These are phyloP conservation scores for Luffa acutangula DNA, from an alignment of 306 rosid genomes.

Conservation along the genomic window DNA sequence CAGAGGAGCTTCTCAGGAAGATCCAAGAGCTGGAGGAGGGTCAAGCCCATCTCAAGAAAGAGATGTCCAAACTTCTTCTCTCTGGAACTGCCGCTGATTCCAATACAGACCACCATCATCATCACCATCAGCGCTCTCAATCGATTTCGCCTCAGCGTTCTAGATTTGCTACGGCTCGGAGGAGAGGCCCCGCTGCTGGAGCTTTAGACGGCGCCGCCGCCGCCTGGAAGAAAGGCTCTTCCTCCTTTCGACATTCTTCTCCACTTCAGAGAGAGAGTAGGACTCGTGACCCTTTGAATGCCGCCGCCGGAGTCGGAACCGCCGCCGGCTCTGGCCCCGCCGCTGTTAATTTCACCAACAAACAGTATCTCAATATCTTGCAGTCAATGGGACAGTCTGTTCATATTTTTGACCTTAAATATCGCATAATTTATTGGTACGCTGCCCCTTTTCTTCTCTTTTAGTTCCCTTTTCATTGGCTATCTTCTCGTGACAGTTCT, in stretches of 20 bases:
- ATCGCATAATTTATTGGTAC: constrained; percentile 69
- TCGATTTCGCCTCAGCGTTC: constrained; percentile 92
- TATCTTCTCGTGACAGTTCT: not conserved
- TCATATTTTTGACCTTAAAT: constrained; percentile 67
- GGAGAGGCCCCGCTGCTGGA: constrained; percentile 18
- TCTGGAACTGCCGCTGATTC: constrained; percentile 20
- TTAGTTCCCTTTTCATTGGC: not conserved
- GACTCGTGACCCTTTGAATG: constrained; percentile 28
- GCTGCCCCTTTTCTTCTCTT: not conserved
- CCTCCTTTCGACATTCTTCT: constrained; percentile 70
- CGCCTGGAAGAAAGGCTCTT: constrained; percentile 45
- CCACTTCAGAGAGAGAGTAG: constrained; percentile 88
- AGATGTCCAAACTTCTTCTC: constrained; percentile 64
- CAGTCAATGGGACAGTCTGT: constrained; percentile 94
- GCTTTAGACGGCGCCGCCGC: constrained; percentile 21
- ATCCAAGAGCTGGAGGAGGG: constrained; percentile 78
- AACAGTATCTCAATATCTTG: constrained; percentile 74
- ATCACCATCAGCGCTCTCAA: constrained; percentile 77
- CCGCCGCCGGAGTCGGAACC: constrained; percentile 8
- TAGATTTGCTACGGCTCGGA: constrained; percentile 30
- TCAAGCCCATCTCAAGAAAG: constrained; percentile 70
- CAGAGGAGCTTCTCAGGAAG: constrained; percentile 75
- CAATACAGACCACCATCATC: constrained; percentile 13
- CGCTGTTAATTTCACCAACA: constrained; percentile 56
- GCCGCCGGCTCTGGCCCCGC: constrained; percentile 35